Conservation (phyloP, 164 flowering plant genomes). For the Paratinospora sagittata region DNA sequence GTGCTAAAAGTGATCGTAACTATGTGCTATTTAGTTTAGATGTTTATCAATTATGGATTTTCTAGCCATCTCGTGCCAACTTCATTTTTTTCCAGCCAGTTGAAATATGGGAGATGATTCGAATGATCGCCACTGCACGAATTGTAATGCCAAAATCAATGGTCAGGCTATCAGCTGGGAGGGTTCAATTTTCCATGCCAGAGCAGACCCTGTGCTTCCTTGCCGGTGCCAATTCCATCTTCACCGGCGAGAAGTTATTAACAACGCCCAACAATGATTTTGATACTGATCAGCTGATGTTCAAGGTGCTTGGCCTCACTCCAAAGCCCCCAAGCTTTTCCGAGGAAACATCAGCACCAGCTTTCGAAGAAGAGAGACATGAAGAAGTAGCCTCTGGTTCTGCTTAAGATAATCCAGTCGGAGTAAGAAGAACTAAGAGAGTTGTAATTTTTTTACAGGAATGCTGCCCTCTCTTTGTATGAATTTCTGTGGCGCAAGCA, state of each 20-base stretch:
- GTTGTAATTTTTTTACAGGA: background rate
- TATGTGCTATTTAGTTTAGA: background rate
- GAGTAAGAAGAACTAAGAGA: background rate
- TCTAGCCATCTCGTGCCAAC: background rate
- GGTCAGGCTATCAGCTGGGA: constrained; percentile 95
- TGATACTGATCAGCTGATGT: constrained; percentile 89
- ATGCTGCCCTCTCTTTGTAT: background rate
- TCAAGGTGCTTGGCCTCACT: constrained; percentile 76
- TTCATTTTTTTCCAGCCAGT: constrained; percentile 60
- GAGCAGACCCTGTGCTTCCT: constrained; percentile 97
- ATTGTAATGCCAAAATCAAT: constrained; percentile 96
- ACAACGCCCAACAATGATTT: constrained; percentile 93
- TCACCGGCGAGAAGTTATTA: constrained; percentile 91
- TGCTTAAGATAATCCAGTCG: background rate
- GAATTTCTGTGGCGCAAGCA: background rate
- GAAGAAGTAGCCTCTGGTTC: constrained; percentile 48
- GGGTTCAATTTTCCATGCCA: constrained; percentile 84
- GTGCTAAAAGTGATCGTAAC: background rate
- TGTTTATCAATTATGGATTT: background rate
- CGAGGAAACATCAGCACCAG: constrained; percentile 23
- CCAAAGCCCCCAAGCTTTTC: constrained; percentile 80
- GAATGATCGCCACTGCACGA: constrained; percentile 95
- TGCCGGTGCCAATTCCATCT: too few species aligned
- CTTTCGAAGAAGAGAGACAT: constrained; percentile 38
- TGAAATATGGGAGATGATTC: constrained; percentile 98